Evolutionary conservation across 2,329 filamentous ascomycete species (phyloP).

Genomic region (Tolypocladium album): DNA sequence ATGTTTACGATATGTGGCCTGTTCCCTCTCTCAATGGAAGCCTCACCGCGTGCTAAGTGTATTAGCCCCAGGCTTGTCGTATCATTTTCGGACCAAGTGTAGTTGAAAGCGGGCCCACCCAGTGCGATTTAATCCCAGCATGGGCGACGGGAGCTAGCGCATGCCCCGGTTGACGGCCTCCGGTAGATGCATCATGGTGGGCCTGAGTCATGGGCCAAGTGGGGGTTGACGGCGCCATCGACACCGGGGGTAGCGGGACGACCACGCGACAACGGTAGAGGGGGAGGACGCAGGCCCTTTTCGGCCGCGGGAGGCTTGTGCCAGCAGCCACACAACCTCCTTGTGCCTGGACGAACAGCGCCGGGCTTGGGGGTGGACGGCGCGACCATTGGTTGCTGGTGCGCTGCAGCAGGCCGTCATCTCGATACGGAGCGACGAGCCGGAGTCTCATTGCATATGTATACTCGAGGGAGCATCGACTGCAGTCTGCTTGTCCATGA

Average conservation of each 20-base stretch:
- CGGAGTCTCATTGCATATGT: not conserved
- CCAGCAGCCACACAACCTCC: not conserved
- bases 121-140: slow-evolving; percentile 4
- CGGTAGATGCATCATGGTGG: slow-evolving; percentile 17
- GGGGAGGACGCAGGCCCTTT: not conserved
- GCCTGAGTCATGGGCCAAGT: not conserved
- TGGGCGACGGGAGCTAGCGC: slow-evolving; percentile 18
- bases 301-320: not conserved
- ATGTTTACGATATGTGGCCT: not conserved
- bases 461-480: not conserved
- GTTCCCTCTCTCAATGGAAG: not conserved
- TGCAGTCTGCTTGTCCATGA: not conserved
- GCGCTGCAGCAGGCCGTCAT: not conserved
- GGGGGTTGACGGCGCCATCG: not conserved
- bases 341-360: not conserved
- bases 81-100: slow-evolving; percentile 7
- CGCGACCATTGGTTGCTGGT: not conserved
- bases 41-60: not conserved
- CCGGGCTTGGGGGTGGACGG: not conserved
- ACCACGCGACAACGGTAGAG: slow-evolving; percentile 1
- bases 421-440: not conserved
- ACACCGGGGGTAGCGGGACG: not conserved
- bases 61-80: not conserved
- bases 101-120: slow-evolving; percentile 15
- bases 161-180: slow-evolving; percentile 12